These are phyloP conservation scores for Typha latifolia DNA, from an alignment of 176 grass and related monocot genomes.

Conservation along the genomic window DNA sequence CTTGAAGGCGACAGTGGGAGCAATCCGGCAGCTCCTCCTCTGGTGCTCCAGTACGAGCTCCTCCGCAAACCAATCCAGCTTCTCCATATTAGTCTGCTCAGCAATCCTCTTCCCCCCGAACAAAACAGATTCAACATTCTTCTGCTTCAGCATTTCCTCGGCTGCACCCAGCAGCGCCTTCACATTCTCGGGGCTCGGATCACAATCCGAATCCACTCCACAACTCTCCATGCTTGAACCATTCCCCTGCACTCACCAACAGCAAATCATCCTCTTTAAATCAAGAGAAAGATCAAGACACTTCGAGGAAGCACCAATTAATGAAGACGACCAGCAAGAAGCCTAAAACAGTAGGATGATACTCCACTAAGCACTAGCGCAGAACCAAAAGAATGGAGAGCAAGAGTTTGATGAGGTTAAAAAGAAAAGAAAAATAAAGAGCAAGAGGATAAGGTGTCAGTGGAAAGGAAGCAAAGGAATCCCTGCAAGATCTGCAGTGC, in stretches of 20 bases:
- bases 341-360: too few species aligned
- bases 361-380: too few species aligned
- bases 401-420: too few species aligned
- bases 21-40: slow-evolving; percentile 60
- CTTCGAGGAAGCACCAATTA: too few species aligned
- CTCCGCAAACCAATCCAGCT: slow-evolving; percentile 67
- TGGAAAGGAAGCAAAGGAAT: too few species aligned
- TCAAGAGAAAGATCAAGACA: too few species aligned
- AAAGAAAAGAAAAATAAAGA: too few species aligned
- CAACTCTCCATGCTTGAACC: slow-evolving; percentile 43
- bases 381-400: too few species aligned
- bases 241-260: slow-evolving; percentile 31
- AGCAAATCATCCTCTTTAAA: background rate
- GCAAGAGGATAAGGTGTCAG: too few species aligned
- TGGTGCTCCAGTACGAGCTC: slow-evolving; percentile 77
- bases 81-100: slow-evolving; percentile 85
- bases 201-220: slow-evolving; percentile 47
- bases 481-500: too few species aligned
- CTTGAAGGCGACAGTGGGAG: slow-evolving; percentile 94
- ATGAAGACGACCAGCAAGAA: background rate
- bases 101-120: slow-evolving; percentile 76
- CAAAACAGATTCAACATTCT: slow-evolving; percentile 83
- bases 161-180: slow-evolving; percentile 48
- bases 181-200: slow-evolving; percentile 53
- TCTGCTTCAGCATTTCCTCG: slow-evolving; percentile 88